Base-by-base conservation (phyloP, 176 grass and related monocot species). In the Oryza glaberrima region DNA sequence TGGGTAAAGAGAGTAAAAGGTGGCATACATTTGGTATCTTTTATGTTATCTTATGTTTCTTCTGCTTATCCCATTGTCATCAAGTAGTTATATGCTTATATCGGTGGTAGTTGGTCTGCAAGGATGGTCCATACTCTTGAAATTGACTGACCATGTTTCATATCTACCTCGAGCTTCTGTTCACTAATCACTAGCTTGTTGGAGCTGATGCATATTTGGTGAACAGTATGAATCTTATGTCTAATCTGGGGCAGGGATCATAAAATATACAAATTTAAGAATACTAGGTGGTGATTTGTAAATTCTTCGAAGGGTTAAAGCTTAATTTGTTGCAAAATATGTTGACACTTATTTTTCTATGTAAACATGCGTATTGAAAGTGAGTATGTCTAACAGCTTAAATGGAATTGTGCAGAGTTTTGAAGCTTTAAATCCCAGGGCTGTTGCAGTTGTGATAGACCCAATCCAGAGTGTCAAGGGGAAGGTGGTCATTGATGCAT, bases 391-490 rank as follows among this genome's bases (percentile, higher is more conserved):
- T 86, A 51, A 75, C 49, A 75, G 82, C 15, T 22, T 69, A 13
- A 70, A 83, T 48, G 83, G 77, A 89, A 73, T 30, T 4, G 43
- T 91, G 73, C 92, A 99, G 96, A 99, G 96, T 89, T 99, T 99
- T 73, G 96, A 99, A 89, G 91, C 96, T 49, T 82, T 99, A 73
- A 99, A 99, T 81, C 90, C 93, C 76, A 99, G 96, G 78, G 96
- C 93, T 25, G 94, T 99, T 70, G 96, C 96, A 25, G 96, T 99
- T 85, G 93, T 99, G 58, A 92, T 96, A 82, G 96, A 99, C 23
- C 96, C 96, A 26, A 99, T 99, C 58, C 96, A 99, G 84, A 99
- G 96, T 79, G 96, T 99, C 8, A 99, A 99, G 74, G 96, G 96
- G 52, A 99, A 99, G 86, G 96, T 99, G 36, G 96, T 99, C 73